Conservation (phyloP, 1,284 basidiomycete genomes). For the Tilletia horrida region DNA sequence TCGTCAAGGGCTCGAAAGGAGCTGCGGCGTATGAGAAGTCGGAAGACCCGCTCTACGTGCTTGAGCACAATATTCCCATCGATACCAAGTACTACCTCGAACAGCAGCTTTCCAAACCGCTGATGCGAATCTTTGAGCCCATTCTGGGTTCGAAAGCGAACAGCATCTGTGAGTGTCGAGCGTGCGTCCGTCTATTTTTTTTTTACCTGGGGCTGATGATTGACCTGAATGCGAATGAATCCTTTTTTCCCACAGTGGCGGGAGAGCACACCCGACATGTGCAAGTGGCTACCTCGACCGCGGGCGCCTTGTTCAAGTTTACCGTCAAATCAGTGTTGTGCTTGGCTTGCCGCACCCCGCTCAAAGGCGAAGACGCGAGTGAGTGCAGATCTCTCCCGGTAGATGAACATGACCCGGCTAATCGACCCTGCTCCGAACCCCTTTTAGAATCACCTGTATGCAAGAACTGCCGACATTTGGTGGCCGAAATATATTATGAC, state of each 20-base stretch:
- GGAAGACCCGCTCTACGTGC: constrained; percentile 54
- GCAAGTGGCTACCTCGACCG: constrained; percentile 51
- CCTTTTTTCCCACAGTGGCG: constrained; percentile 25
- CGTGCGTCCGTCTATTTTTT: too few relatives aligned
- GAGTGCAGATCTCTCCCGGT: not conserved
- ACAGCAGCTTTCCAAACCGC: constrained; percentile 52
- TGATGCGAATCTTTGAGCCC: constrained; percentile 55
- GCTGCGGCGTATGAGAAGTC: constrained; percentile 52
- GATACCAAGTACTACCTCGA: constrained; percentile 55
- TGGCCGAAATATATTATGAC: constrained; percentile 50
- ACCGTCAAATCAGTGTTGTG: constrained; percentile 53
- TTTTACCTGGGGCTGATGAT: not conserved
- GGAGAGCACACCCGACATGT: constrained; percentile 53
- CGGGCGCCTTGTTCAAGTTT: constrained; percentile 55
- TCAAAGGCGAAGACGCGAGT: constrained; percentile 37
- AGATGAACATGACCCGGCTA: too few relatives aligned
- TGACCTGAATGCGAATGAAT: not conserved
- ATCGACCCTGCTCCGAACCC: not conserved
- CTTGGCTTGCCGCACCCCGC: constrained; percentile 52
- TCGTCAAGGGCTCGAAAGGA: constrained; percentile 52
- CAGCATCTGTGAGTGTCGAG: constrained; percentile 31
- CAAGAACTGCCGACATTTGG: constrained; percentile 45
- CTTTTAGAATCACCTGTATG: constrained; percentile 41
- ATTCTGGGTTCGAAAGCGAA: constrained; percentile 49
- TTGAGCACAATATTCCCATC: constrained; percentile 55